Conservation (phyloP, 139 green algal species). For the Tetraselmis chui region DNA sequence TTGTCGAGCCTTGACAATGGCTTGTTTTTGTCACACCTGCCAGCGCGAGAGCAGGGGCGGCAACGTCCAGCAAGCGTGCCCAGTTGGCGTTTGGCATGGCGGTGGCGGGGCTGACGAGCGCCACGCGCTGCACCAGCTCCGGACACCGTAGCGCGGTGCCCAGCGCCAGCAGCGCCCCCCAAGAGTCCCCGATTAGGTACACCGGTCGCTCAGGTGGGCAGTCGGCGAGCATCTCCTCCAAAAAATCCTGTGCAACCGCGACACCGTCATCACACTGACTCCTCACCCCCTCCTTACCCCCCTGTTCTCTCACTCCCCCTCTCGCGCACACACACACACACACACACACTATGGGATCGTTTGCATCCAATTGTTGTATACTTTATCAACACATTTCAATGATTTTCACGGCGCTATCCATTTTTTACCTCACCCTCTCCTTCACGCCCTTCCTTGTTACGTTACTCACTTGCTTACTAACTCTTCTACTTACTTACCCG, state of each 20-base stretch:
- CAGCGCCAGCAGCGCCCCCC: constrained; percentile 73
- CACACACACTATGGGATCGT: no score
- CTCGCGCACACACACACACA: no score
- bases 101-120: constrained; percentile 88
- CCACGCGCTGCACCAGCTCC: constrained; percentile 41
- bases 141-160: constrained; percentile 40
- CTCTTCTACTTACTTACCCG: no score
- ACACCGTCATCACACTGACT: neutral
- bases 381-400: no score
- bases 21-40: neutral
- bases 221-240: constrained; percentile 19
- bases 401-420: no score
- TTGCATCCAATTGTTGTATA: no score
- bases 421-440: no score
- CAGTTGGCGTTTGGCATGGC: constrained; percentile 5
- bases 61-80: neutral
- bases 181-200: constrained; percentile 85
- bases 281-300: no score
- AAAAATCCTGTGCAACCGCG: constrained; percentile 16
- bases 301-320: no score
- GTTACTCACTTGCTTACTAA: no score
- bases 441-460: no score
- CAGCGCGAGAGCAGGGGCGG: neutral
- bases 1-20: neutral
- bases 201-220: constrained; percentile 49